Evolutionary conservation across 2,329 filamentous ascomycete genomes (phyloP).

Genomic region (Chaetothyriales sp.): DNA sequence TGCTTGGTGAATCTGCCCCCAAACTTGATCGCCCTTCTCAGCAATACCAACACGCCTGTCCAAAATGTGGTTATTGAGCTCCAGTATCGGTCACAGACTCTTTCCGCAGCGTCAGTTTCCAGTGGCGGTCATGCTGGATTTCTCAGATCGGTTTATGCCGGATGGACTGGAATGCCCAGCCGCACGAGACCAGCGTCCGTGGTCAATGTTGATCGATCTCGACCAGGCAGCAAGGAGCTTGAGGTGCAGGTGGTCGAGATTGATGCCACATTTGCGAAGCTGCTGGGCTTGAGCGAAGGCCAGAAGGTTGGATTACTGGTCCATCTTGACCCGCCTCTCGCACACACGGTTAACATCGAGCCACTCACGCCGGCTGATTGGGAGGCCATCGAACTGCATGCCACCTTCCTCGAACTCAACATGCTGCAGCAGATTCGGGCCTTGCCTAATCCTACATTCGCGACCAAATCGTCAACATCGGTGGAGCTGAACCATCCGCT

Average conservation of each 20-base stretch:
- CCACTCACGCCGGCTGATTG: constrained; percentile 90
- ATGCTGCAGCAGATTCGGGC: constrained; percentile 85
- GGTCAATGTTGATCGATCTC: constrained; percentile 37
- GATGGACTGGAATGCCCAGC: constrained; percentile 97
- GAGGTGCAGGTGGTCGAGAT: constrained; percentile 70
- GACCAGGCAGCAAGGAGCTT: constrained; percentile 66
- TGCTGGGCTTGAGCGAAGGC: constrained; percentile 65
- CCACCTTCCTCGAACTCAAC: constrained; percentile 88
- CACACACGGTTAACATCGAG: constrained; percentile 93
- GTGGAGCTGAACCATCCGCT: constrained; percentile 57
- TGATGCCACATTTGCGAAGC: constrained; percentile 67
- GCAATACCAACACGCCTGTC: constrained; percentile 75
- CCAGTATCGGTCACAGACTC: constrained; percentile 51
- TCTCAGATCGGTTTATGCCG: constrained; percentile 66
- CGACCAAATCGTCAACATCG: constrained; percentile 32
- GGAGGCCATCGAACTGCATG: constrained; percentile 96
- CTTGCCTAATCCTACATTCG: constrained; percentile 68
- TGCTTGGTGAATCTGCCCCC: constrained; percentile 88
- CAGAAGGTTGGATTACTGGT: constrained; percentile 59
- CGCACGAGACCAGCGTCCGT: constrained; percentile 65
- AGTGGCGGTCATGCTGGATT: constrained; percentile 35
- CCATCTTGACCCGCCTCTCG: constrained; percentile 79
- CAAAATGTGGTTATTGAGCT: constrained; percentile 97
- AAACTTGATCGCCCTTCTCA: constrained; percentile 67
- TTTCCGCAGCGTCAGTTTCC: constrained; percentile 32